Evolutionary conservation across 1,139 yeast genomes (phyloP).

Genomic region (Kodamaea suecica): DNA sequence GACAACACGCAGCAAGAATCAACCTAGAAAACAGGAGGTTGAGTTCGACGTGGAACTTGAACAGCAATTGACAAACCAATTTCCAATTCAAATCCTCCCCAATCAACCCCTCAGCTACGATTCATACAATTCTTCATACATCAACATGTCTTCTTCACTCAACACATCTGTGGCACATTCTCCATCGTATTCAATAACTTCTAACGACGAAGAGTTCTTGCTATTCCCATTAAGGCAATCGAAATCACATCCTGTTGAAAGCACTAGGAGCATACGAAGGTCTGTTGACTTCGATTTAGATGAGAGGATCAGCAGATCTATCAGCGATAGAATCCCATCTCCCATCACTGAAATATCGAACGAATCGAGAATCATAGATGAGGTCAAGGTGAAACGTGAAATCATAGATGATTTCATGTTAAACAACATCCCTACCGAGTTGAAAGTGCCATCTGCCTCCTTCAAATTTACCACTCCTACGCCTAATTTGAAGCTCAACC

Average conservation of each 20-base stretch:
- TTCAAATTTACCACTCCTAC: slow-evolving; percentile 9
- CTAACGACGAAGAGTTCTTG: slow-evolving; percentile 9
- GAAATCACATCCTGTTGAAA: slow-evolving; percentile 11
- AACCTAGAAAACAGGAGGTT: neutral
- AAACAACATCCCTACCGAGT: slow-evolving; percentile 36
- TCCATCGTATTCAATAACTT: slow-evolving; percentile 8
- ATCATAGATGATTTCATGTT: slow-evolving; percentile 40
- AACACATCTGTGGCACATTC: slow-evolving; percentile 9
- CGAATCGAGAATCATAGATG: slow-evolving; percentile 25
- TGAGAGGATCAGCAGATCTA: no score
- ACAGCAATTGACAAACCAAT: no score
- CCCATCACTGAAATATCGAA: no score
- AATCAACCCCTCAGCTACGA: neutral
- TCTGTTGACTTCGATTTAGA: no score
- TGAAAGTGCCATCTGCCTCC: slow-evolving; percentile 9
- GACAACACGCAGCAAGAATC: no score
- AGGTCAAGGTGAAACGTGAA: slow-evolving; percentile 37
- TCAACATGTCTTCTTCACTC: slow-evolving; percentile 3
- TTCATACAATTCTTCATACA: slow-evolving; percentile 1
- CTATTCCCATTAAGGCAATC: slow-evolving; percentile 14
- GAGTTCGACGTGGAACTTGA: no score
- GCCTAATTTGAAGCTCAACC: slow-evolving; percentile 1
- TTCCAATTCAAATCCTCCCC: no score
- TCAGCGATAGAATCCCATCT: no score
- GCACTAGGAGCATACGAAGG: no score